Percentiles rank a stretch among this genome's conserved stretches.
Evolutionary conservation across 2,329 filamentous ascomycete genomes (phyloP).

Genomic region (Aspergillus transmontanensis): DNA sequence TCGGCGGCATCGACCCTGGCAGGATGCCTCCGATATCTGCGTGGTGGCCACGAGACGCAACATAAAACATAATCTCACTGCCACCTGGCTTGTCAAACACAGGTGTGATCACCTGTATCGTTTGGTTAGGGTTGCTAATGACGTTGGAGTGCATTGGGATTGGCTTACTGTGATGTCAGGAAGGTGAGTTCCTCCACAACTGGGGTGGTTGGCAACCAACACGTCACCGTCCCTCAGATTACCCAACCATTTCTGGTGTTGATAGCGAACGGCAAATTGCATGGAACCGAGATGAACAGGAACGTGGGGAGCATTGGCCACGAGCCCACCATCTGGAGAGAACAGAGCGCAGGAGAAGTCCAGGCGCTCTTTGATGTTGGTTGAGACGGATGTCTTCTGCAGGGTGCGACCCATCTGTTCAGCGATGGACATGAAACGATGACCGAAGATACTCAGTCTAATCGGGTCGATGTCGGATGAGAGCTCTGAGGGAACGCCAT

Average conservation of each 20-base stretch:
- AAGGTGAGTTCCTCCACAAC: conserved; percentile 80
- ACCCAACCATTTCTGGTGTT: conserved; percentile 78
- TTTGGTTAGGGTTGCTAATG: conserved; percentile 1
- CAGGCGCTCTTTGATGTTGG: conserved; percentile 81
- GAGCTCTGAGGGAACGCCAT: conserved; percentile 13
- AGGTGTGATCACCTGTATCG: conserved; percentile 65
- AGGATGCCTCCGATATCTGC: conserved; percentile 84
- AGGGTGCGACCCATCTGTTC: conserved; percentile 62
- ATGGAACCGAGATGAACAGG: conserved; percentile 81
- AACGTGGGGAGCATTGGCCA: conserved; percentile 70
- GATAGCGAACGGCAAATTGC: conserved; percentile 79
- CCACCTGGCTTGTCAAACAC: conserved; percentile 66
- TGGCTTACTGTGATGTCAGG: conserved; percentile 73
- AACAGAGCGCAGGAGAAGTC: conserved; percentile 85
- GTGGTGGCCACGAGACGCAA: conserved; percentile 78
- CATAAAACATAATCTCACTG: conserved; percentile 77
- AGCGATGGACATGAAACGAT: conserved; percentile 62
- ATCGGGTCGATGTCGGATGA: conserved; percentile 51
- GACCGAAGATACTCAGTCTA: conserved; percentile 57
- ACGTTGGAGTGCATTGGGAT: background rate
- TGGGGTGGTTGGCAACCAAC: conserved; percentile 80
- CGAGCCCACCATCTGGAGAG: conserved; percentile 72
- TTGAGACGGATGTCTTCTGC: conserved; percentile 58
- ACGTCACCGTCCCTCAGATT: conserved; percentile 79
- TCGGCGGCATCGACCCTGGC: conserved; percentile 77